phyloP scores from a whole-genome alignment of 768 basidiomycete species.

The Collybia sordida region DNA sequence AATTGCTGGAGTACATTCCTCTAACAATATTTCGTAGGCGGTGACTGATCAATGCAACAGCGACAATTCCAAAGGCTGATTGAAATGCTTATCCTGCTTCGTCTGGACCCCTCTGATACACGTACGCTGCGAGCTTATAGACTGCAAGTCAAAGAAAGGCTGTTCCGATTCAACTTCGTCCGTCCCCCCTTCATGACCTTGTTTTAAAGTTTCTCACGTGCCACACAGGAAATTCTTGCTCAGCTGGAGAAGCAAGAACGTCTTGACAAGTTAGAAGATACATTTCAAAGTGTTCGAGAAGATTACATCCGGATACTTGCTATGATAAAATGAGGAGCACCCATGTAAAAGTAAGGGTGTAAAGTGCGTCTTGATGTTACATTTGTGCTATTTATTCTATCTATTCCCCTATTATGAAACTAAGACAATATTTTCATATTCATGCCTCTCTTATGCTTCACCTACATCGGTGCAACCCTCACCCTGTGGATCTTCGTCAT shows the following conservation, averaged over 20 bases:
- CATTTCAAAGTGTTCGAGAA: constrained; percentile 81
- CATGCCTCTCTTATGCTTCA: background rate
- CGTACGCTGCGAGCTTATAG: constrained; percentile 65
- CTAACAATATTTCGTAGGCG: background rate
- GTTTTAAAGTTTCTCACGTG: background rate
- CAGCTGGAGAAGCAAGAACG: constrained; percentile 88
- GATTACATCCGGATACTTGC: constrained; percentile 84
- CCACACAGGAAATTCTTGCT: constrained; percentile 83
- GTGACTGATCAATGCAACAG: constrained; percentile 36
- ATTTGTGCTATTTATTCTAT: constrained; percentile 1
- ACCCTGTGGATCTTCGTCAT: constrained; percentile 34
- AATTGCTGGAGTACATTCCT: constrained; percentile 72
- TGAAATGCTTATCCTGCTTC: constrained; percentile 85
- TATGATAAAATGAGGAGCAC: constrained; percentile 34
- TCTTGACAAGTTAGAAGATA: constrained; percentile 88
- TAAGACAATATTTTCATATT: background rate
- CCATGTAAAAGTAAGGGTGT: background rate
- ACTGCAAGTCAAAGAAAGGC: constrained; percentile 90
- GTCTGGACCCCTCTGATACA: constrained; percentile 62
- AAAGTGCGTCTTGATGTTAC: background rate
- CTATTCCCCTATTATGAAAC: background rate
- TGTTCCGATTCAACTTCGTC: constrained; percentile 95
- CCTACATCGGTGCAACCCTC: background rate
- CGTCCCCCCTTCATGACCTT: constrained; percentile 24
- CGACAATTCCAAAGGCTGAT: constrained; percentile 91